Evolutionary conservation across 176 grass and related monocot genomes (phyloP), one percentile per base, ranked within the genome.

Genomic region (Tuctoria greenei): DNA sequence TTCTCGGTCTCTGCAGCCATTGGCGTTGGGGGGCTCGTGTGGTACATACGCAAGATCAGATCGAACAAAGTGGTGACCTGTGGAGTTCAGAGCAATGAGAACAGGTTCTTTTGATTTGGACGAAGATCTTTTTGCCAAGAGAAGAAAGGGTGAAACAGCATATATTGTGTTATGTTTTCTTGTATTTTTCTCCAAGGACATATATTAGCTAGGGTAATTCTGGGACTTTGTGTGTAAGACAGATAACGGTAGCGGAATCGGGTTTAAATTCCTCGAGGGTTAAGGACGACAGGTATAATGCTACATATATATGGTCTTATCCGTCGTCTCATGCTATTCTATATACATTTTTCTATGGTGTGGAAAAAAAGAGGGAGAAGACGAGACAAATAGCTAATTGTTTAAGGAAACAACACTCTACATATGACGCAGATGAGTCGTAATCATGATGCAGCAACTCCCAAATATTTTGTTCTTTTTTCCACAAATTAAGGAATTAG

Each of bases 1-100:
- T 87, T 88, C 79, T 98, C 95, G 0, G 23, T 94, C 25, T 93
- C 82, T 24, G 88, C 82, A 0, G 69, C 73, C 43, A 69, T 92
- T 9, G 89, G 89, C 42, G 41, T 93, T 46, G 89, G 86, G 39
- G 84, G 72, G n/a, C 95, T 98, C 13, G 79, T 90, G n/a, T 82
- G 87, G 95, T 92, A 91, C 79, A 49, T 94, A 39, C 85, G 84
- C 41, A 94, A 90, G 79, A 56, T 86, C 11, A 92, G 79, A 76
- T 83, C 74, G 4, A 90, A 71, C 40, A 98, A 83, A 79, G 91
- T 88, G 20, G 91, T 98, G 24, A 90, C 88, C 43, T 94, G 89
- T 50, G 95, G 95, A 16, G 91, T 98, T 63, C 86, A 92, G 57
- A 94, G 82, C 27, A 94, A 92, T 28, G 95, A 98, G 45, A 98